Conservation (phyloP, 345 rosid genomes). For the Melastoma malabathricum region DNA sequence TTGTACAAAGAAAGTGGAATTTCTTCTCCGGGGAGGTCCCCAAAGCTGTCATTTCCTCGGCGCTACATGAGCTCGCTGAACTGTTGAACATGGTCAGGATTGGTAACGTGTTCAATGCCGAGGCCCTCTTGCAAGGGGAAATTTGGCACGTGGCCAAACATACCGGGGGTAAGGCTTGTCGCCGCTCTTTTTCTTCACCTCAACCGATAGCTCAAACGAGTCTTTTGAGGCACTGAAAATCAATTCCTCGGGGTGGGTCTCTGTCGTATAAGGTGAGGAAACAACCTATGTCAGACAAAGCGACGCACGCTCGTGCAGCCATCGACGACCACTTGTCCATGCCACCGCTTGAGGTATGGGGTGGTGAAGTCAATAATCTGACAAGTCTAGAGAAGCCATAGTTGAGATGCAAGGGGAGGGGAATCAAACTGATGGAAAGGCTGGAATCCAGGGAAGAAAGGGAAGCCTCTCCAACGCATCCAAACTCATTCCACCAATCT, state of each 20-base stretch:
- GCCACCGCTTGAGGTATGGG: conserved; percentile 12
- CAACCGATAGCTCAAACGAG: conserved; percentile 20
- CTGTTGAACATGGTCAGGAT: conserved; percentile 1
- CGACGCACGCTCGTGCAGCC: conserved; percentile 9
- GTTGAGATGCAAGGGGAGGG: not conserved
- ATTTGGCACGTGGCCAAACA: conserved; percentile 14
- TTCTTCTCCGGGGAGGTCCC: conserved; percentile 7
- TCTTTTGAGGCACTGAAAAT: conserved; percentile 11
- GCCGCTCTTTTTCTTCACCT: conserved; percentile 14
- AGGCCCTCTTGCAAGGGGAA: conserved; percentile 25
- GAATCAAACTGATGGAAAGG: no score
- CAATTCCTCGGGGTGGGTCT: conserved; percentile 5
- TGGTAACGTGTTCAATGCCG: conserved; percentile 20
- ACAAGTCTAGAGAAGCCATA: conserved; percentile 19
- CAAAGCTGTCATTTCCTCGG: conserved; percentile 18
- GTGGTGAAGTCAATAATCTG: conserved; percentile 16
- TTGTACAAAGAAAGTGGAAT: no score
- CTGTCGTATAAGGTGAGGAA: conserved; percentile 18
- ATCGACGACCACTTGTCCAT: conserved; percentile 11
- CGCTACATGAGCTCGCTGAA: conserved; percentile 25
- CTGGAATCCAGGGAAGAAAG: no score
- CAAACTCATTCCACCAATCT: no score
- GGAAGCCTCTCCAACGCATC: no score
- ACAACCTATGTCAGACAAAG: conserved; percentile 28
- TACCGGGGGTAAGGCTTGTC: conserved; percentile 31